Percentiles rank a stretch among this genome's conserved stretches.
phyloP scores from a whole-genome alignment of 1,284 basidiomycete species.

The Dichomitus squalens region DNA sequence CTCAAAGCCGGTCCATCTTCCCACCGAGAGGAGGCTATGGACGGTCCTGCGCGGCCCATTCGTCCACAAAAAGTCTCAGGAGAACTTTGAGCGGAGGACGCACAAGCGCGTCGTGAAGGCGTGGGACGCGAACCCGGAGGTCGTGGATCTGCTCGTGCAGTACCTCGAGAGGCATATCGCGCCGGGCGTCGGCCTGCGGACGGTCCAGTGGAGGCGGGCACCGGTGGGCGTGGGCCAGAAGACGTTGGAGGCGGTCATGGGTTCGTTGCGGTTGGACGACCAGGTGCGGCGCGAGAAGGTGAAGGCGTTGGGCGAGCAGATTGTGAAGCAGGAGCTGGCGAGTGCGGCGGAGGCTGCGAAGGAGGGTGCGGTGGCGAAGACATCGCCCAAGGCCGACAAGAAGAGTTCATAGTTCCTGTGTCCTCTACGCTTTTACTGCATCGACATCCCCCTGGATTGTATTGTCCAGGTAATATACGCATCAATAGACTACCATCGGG shows the following conservation, averaged over 20 bases:
- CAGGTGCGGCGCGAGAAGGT: slow-evolving; percentile 32
- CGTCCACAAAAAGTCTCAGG: slow-evolving; percentile 93
- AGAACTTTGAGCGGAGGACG: slow-evolving; percentile 90
- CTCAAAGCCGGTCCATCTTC: slow-evolving; percentile 70
- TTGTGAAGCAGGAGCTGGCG: slow-evolving; percentile 47
- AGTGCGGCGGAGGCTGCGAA: slow-evolving; percentile 23
- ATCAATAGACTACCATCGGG: too few species aligned
- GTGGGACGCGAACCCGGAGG: slow-evolving; percentile 83
- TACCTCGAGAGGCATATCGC: slow-evolving; percentile 82
- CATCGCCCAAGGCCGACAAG: background rate
- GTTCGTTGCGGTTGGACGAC: slow-evolving; percentile 26
- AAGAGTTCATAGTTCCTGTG: background rate
- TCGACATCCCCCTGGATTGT: too few species aligned
- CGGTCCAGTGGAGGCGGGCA: slow-evolving; percentile 76
- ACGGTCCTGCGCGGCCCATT: slow-evolving; percentile 90
- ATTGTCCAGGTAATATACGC: too few species aligned
- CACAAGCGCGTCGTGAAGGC: slow-evolving; percentile 90
- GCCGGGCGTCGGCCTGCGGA: slow-evolving; percentile 86
- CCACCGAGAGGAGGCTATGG: slow-evolving; percentile 81
- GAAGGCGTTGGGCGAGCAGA: slow-evolving; percentile 45
- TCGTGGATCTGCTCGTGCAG: slow-evolving; percentile 81
- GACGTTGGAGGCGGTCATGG: slow-evolving; percentile 42
- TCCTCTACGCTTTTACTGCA: too few species aligned
- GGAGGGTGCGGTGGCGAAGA: slow-evolving; percentile 12
- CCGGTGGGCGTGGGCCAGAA: slow-evolving; percentile 65